phyloP scores from a whole-genome alignment of 179 eudicot species.

The Gypsophila paniculata region DNA sequence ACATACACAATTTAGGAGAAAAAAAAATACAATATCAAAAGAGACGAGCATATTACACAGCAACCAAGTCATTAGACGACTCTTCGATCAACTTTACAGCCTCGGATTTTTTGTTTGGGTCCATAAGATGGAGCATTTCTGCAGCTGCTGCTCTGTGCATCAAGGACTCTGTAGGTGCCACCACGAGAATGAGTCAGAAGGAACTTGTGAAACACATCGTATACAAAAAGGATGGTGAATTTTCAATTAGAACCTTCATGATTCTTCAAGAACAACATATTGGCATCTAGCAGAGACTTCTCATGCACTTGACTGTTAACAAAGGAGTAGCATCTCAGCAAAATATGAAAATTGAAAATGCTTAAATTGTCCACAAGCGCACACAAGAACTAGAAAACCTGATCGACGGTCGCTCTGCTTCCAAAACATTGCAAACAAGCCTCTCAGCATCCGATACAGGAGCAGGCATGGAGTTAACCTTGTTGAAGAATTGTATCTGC shows the following conservation, averaged over 20 bases:
- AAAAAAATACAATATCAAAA: neutral
- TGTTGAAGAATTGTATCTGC: slow-evolving; percentile 79
- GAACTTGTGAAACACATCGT: neutral
- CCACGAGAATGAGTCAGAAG: neutral
- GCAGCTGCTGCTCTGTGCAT: slow-evolving; percentile 93
- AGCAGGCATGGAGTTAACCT: slow-evolving; percentile 69
- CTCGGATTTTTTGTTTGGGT: slow-evolving; percentile 66
- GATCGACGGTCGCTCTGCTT: slow-evolving; percentile 73
- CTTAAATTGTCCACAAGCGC: neutral
- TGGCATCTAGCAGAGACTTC: slow-evolving; percentile 70
- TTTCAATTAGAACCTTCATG: slow-evolving; percentile 58
- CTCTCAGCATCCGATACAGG: slow-evolving; percentile 71
- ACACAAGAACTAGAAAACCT: slow-evolving; percentile 40
- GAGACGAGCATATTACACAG: slow-evolving; percentile 42
- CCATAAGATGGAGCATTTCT: slow-evolving; percentile 72
- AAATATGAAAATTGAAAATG: neutral
- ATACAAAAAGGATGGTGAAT: slow-evolving; percentile 2
- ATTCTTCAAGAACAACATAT: slow-evolving; percentile 59
- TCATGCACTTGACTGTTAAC: slow-evolving; percentile 67
- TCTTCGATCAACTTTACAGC: slow-evolving; percentile 68
- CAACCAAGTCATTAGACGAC: slow-evolving; percentile 43
- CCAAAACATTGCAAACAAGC: slow-evolving; percentile 74
- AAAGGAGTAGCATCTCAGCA: slow-evolving; percentile 9
- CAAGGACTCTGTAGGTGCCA: slow-evolving; percentile 61
- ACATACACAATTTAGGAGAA: neutral